Evolutionary conservation across 371 early-diverging fungal genomes (phyloP).

Genomic region (Mycotypha africana): DNA sequence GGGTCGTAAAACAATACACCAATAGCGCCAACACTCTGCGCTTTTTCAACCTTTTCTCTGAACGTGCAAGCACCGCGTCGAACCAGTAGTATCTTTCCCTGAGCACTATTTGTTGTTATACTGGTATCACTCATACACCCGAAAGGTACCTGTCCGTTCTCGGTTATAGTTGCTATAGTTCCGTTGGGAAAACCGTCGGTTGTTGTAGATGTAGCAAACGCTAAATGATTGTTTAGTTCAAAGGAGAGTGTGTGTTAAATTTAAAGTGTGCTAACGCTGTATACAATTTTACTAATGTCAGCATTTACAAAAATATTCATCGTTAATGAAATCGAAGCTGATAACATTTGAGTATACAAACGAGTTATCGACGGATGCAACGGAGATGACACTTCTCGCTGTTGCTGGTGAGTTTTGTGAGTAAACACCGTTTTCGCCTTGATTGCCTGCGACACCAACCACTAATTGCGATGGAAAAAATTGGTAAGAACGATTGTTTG

Average conservation of each 20-base stretch:
- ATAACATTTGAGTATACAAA: too few relatives aligned
- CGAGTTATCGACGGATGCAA: slow-evolving; percentile 66
- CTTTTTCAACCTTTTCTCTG: slow-evolving; percentile 45
- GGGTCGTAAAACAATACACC: slow-evolving; percentile 10
- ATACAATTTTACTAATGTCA: too few relatives aligned
- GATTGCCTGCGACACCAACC: slow-evolving; percentile 63
- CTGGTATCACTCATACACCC: neutral
- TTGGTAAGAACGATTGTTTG: neutral
- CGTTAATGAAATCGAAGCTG: too few relatives aligned
- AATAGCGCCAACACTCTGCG: slow-evolving; percentile 36
- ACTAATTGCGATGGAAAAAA: too few relatives aligned
- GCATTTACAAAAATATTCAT: too few relatives aligned
- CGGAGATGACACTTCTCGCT: slow-evolving; percentile 42
- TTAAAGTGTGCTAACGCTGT: neutral
- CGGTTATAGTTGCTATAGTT: neutral
- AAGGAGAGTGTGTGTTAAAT: neutral
- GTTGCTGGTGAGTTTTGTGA: slow-evolving; percentile 50
- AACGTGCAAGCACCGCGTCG: slow-evolving; percentile 58
- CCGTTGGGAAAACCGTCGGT: too few relatives aligned
- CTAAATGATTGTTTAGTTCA: neutral
- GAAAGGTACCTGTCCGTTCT: neutral
- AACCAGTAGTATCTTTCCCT: slow-evolving; percentile 44
- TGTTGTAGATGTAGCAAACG: neutral
- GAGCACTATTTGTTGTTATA: slow-evolving; percentile 1
- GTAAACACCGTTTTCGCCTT: slow-evolving; percentile 51